phyloP scores from a whole-genome alignment of 1,284 basidiomycete genomes.

The Tremellales sp. region DNA sequence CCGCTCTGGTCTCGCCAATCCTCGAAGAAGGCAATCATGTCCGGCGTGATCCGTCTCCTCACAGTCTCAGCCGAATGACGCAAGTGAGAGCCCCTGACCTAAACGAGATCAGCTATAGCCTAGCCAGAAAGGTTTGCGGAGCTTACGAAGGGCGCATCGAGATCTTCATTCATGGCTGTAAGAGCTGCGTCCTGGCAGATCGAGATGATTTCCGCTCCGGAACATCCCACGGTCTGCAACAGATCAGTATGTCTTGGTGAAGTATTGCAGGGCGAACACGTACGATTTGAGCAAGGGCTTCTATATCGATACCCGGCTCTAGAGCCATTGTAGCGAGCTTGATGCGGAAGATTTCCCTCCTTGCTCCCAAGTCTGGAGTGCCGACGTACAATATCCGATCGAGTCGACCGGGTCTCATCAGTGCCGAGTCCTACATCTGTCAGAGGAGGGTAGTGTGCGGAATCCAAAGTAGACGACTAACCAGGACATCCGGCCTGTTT shows the following conservation, averaged over 20 bases:
- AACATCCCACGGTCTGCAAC: conserved; percentile 81
- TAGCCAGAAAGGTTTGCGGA: neutral
- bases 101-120: neutral
- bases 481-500: conserved; percentile 89
- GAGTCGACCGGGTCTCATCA: conserved; percentile 92
- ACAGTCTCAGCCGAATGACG: conserved; percentile 67
- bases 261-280: conserved; percentile 27
- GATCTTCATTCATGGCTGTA: conserved; percentile 79
- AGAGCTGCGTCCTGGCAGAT: conserved; percentile 96
- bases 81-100: conserved; percentile 76
- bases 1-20: conserved; percentile 55
- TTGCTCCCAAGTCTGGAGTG: conserved; percentile 72
- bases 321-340: conserved; percentile 75
- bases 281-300: conserved; percentile 69
- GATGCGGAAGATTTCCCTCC: conserved; percentile 80
- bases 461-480: conserved; percentile 54
- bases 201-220: conserved; percentile 87
- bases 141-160: conserved; percentile 69
- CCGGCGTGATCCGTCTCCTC: conserved; percentile 78
- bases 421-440: conserved; percentile 90
- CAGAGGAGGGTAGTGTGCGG: conserved; percentile 56
- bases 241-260: neutral
- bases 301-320: conserved; percentile 63
- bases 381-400: conserved; percentile 94
- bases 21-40: conserved; percentile 68